Conservation (phyloP, 306 rosid genomes). For the Rubus parviflorus region DNA sequence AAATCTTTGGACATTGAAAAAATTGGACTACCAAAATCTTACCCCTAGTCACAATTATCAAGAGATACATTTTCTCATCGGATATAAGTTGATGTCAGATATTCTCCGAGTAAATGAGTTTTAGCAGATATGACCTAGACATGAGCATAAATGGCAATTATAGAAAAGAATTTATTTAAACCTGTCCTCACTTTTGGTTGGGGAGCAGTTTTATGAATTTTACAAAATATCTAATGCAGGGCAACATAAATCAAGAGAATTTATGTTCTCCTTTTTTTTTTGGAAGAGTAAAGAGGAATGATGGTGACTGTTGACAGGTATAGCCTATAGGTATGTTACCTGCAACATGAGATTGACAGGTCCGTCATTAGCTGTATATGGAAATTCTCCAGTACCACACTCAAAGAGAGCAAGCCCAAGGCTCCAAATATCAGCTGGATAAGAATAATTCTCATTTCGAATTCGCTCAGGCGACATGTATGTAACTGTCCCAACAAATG, state of each 20-base stretch:
- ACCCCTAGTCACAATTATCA: neutral
- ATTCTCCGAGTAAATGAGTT: neutral
- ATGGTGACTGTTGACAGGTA: slow-evolving; percentile 10
- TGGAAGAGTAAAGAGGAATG: neutral
- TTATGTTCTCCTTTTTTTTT: neutral
- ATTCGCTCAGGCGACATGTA: slow-evolving; percentile 99
- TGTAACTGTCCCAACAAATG: slow-evolving; percentile 94
- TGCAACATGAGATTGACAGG: slow-evolving; percentile 97
- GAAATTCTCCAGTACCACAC: slow-evolving; percentile 98
- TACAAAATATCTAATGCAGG: neutral
- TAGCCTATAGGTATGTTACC: slow-evolving; percentile 54
- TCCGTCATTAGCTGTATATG: slow-evolving; percentile 87
- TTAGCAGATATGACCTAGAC: neutral
- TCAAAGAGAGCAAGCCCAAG: slow-evolving; percentile 95
- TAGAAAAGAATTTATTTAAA: neutral
- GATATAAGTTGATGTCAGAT: neutral
- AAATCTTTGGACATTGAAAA: neutral
- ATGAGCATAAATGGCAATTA: neutral
- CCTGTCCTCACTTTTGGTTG: neutral
- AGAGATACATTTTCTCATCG: neutral
- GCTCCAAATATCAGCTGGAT: slow-evolving; percentile 99
- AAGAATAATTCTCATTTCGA: slow-evolving; percentile 88
- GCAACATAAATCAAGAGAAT: slow-evolving; percentile 5
- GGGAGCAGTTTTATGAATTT: neutral
- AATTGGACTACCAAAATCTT: neutral